Conservation (phyloP, 495 filamentous ascomycete genomes). For the Paragyromitra xinjiangensis region DNA sequence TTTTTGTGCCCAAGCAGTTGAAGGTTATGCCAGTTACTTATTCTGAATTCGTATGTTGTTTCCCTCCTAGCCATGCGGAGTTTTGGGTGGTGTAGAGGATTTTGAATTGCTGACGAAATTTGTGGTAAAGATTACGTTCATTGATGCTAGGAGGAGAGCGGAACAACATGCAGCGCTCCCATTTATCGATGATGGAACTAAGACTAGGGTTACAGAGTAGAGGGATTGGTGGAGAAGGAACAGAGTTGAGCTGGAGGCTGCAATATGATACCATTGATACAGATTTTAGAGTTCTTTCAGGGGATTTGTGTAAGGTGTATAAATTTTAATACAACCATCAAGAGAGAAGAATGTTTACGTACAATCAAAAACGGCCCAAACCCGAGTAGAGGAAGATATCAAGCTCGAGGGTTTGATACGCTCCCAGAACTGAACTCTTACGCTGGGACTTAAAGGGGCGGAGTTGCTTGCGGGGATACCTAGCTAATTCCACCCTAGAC, state of each 20-base stretch:
- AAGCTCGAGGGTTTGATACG: neutral
- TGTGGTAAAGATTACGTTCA: slow-evolving; percentile 30
- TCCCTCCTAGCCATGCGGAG: neutral
- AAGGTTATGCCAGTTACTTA: slow-evolving; percentile 71
- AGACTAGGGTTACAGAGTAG: slow-evolving; percentile 50
- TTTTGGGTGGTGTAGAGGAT: neutral
- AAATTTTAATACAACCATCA: neutral
- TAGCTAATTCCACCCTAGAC: too few relatives aligned
- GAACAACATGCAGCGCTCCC: slow-evolving; percentile 37
- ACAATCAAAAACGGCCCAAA: neutral
- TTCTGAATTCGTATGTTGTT: slow-evolving; percentile 51
- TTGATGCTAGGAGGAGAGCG: slow-evolving; percentile 55
- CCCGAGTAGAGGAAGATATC: neutral
- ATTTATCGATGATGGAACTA: slow-evolving; percentile 24
- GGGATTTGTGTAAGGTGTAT: neutral
- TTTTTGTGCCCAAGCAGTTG: slow-evolving; percentile 75
- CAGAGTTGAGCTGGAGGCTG: neutral
- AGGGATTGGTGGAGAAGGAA: neutral
- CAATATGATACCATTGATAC: neutral
- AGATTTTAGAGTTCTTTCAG: neutral
- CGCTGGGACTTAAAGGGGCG: neutral
- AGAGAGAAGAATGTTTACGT: neutral
- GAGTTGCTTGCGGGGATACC: neutral
- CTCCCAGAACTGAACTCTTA: neutral
- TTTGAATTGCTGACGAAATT: slow-evolving; percentile 8